Percentiles rank a stretch among this genome's conserved stretches.
Conservation (phyloP, 2,329 filamentous ascomycete genomes). For the Aspergillus brunneoviolaceus region DNA sequence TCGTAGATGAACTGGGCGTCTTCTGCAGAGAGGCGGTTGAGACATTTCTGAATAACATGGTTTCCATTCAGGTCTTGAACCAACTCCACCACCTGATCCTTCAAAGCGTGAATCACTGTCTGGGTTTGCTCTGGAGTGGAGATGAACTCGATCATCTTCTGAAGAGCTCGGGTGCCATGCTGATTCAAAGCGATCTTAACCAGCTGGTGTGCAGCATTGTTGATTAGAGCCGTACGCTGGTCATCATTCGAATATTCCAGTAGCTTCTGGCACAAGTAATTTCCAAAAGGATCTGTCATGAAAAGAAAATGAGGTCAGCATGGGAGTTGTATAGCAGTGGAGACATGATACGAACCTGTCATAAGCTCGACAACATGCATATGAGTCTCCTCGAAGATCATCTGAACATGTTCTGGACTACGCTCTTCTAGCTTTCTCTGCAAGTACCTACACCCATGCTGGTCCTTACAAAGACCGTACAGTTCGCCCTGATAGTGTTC, state of each 20-base stretch:
- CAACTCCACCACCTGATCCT: constrained; percentile 81
- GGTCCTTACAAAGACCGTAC: constrained; percentile 91
- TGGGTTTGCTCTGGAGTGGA: constrained; percentile 80
- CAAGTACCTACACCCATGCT: constrained; percentile 93
- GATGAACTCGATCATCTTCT: constrained; percentile 99
- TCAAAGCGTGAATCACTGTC: constrained; percentile 82
- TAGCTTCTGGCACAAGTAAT: constrained; percentile 98
- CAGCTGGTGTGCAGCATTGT: constrained; percentile 83
- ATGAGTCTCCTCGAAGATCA: constrained; percentile 93
- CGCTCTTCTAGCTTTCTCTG: constrained; percentile 97
- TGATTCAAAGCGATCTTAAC: constrained; percentile 94
- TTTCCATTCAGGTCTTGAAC: constrained; percentile 98
- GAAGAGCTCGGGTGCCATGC: constrained; percentile 90
- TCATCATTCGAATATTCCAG: constrained; percentile 94
- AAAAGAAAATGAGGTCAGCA: constrained; percentile 22
- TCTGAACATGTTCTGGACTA: constrained; percentile 76
- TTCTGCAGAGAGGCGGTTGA: constrained; percentile 82
- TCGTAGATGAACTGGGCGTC: constrained; percentile 97
- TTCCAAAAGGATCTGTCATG: constrained; percentile 81
- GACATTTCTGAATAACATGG: constrained; percentile 97
- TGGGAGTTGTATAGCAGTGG: not conserved
- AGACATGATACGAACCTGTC: constrained; percentile 58
- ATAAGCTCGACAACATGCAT: constrained; percentile 94
- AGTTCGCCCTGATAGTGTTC: constrained; percentile 81
- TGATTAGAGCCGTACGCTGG: constrained; percentile 87